Base-by-base conservation (phyloP, 805 yeast genomes). In the Candida broadrunensis region DNA sequence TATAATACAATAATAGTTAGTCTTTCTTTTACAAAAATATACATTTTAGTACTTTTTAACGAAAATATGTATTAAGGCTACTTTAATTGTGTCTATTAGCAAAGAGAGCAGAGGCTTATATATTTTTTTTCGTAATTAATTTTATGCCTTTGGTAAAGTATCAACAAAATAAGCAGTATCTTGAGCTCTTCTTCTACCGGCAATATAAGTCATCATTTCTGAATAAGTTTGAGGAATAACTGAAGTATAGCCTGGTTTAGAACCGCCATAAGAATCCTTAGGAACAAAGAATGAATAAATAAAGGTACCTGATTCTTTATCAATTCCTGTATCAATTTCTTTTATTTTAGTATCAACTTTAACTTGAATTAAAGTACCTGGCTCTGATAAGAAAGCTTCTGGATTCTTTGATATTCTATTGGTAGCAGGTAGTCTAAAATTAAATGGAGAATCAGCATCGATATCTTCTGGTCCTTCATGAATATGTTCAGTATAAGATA, bases 331-430 rank as follows among this genome's bases (percentile, higher is more conserved):
- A 39, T 81, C 84, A 51, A 90, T 66, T 37, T 77, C 77, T 50
- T 85, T 78, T 39, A 89, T 93, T 23, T 74, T 72, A 3, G 96
- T 85, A 58, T 85, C 89, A 13, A 90, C 97, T 55, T 87, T 83
- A 20, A 90, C 93, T 67, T 90, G 97, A 41, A 90, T 76, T 51
- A 90, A 71, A 4, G 96, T 86, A 41, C 97, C 97, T n/a, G 89
- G 85, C 43, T 75, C 78, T 21, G 80, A 75, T 47, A 84, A 65
- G 61, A 83, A 80, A 29, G 83, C 85, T 35, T 73, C 75, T 24
- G 75, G 72, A 42, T 74, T 71, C 3, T 67, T 47, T 18, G 77
- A 67, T 33, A 82, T 52, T 31, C 64, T 69, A 55, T 83, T 83
- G n/a, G 83, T 80, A 7, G 80, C 71, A 12, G 81, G 77, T 41